A percentile compares a stretch with the other conserved stretches of the same genome.
These are phyloP conservation scores for Thecaphora thlaspeos DNA, from an alignment of 1,284 basidiomycete genomes.

Conservation along the genomic window DNA sequence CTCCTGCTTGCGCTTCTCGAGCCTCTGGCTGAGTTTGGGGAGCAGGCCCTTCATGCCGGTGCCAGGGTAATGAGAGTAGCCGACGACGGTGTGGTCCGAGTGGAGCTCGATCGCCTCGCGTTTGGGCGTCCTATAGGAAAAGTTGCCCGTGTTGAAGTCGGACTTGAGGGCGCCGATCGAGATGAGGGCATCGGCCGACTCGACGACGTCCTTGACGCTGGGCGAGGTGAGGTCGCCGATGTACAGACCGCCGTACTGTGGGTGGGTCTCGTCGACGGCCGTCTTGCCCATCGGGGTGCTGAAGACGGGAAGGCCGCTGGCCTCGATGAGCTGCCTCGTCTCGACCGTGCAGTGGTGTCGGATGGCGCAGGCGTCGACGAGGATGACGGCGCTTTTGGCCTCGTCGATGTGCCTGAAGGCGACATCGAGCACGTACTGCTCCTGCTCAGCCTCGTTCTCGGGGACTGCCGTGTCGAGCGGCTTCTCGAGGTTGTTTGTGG, in stretches of 20 bases:
- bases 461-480: slow-evolving; percentile 56
- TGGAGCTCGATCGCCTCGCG: slow-evolving; percentile 69
- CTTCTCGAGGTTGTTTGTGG: slow-evolving; percentile 67
- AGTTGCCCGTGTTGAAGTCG: slow-evolving; percentile 89
- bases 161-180: slow-evolving; percentile 76
- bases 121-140: slow-evolving; percentile 26
- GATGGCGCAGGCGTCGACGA: slow-evolving; percentile 84
- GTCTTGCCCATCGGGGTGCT: slow-evolving; percentile 86
- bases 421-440: slow-evolving; percentile 69
- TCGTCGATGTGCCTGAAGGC: slow-evolving; percentile 62
- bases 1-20: slow-evolving; percentile 7
- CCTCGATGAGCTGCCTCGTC: slow-evolving; percentile 69
- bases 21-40: slow-evolving; percentile 34
- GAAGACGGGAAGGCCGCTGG: slow-evolving; percentile 62
- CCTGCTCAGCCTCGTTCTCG: slow-evolving; percentile 66
- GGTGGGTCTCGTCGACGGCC: slow-evolving; percentile 73
- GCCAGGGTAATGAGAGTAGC: slow-evolving; percentile 60
- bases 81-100: slow-evolving; percentile 61
- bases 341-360: slow-evolving; percentile 74
- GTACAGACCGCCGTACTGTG: slow-evolving; percentile 83
- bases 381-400: slow-evolving; percentile 71
- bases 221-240: slow-evolving; percentile 54
- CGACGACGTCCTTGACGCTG: slow-evolving; percentile 72
- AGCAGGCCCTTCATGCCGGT: slow-evolving; percentile 54
- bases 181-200: slow-evolving; percentile 78